Base-by-base conservation (phyloP, 1,284 basidiomycete genomes). In the Mycosarcoma maydis region DNA sequence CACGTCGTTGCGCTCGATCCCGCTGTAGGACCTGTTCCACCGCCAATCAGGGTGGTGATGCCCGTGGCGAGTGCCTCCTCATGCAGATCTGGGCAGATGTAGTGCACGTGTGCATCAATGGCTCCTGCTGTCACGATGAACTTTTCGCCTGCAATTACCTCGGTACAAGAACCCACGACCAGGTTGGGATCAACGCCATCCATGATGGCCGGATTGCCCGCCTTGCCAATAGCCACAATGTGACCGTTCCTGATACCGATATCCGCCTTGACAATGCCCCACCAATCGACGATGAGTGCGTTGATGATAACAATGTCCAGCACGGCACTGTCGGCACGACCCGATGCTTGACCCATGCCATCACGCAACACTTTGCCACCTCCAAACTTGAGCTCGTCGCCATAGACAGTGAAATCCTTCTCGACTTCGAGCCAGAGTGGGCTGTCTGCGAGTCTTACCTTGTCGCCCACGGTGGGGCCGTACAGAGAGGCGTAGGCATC, bases 261-360 rank as follows among this genome's bases (percentile, higher is more conserved):
- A 80, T 98, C 96, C n/a, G 95, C 95, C 86, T 98, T 98, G 87
- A 91, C 92, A 62, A 98, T 95, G 1, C 94, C 94, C 37, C 88
- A 89, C 90, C 92, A 97, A 82, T 99, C 94, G 37, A 99, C 83
- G 61, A 99, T 90, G 43, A 99, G 86, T 0, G 91, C 92, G 80
- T 97, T 98, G 36, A 93, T 96, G 75, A 99, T 92, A 47, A 98
- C 90, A 8, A 94, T 85, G 79, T 99, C 96, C 38, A 98, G 86
- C 0, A 89, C 87, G 44, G 92, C 88, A 0, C 75, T 73, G 17
- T 90, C 87, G 0, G 87, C 84, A 8, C 89, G 85, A 56, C 90
- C 88, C 0, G 90, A 91, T 0, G 90, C 90, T 83, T 98, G 95
- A 7, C 94, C 96, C 72, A 82, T 77, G 5, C 78, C 77, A 48